Evolutionary conservation across 192 early-diverging fungal species (phyloP), one percentile per base, ranked within the genome.

Genomic region (Oehlia diaphana): DNA sequence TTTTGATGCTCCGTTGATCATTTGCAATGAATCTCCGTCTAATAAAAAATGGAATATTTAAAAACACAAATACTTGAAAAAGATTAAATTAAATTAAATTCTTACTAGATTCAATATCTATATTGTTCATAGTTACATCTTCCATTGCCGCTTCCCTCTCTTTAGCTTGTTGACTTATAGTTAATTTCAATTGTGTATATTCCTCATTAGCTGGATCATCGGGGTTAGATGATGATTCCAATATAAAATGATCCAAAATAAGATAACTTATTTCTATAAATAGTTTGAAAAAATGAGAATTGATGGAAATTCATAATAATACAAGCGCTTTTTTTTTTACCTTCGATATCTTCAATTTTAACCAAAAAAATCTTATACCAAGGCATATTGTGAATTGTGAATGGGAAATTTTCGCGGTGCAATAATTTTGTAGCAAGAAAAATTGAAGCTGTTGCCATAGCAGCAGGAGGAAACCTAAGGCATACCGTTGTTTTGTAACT

Each of bases 401-500:
- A 10, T 63, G 77, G 63, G 86, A 88, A 65, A 71, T 82, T 68
- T 83, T 85, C 68, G 70, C 82, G 72, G 71, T 80, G 68, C 26
- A 83, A 80, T 65, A 91, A 64, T 31, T 84, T 80, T 7, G 84
- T 74, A 26, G 90, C 88, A 23, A 92, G 80, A 76, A 88, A 92
- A 19, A 92, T 85, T n/a, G 86, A 87, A 13, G 87, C 92, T 66
- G 88, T 84, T 2, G 92, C 92, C 58, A 92, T 88, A 3, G 88
- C 84, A 68, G 91, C 90, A 8, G 88, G 86, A n/a, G 90, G 90
- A 63, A 90, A 91, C 80, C 91, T 87, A 9, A 91, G 80, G 70
- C 90, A 90, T 21, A 88, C 78, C 23, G 82, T 83, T 16, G 86
- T 89, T 63, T 89, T 85, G 80, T 92, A 92, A 65, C 88, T 90